Evolutionary conservation across 2,329 filamentous ascomycete species (phyloP), one percentile per base, ranked within the genome.

Genomic region (Phyllosticta citrichinensis): DNA sequence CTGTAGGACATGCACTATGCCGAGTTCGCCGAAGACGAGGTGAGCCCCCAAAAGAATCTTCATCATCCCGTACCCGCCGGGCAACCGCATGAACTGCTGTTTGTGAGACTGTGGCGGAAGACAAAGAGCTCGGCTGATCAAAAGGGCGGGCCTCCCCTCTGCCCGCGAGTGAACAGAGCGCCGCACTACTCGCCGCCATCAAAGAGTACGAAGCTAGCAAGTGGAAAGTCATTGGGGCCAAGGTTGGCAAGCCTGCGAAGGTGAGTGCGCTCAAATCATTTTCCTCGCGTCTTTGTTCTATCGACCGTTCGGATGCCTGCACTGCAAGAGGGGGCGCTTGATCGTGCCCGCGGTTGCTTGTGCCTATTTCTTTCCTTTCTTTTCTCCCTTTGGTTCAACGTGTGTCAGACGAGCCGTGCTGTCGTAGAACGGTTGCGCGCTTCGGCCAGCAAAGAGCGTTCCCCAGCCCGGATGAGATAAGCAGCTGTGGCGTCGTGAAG

Each of bases 161-260:
- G 50, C 51, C 56, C 17, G 25, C 69, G 73, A 64, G 50, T 24
- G 47, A 57, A 63, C 56, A 59, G 84, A 91, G 86, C 70, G 83
- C 86, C 68, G 88, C 89, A 47, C 78, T 99, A 62, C 83, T 96
- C 66, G 91, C 89, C 65, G 94, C 94, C 30, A 99, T 99, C 77
- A 97, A 96, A 77, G 94, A 99, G 73, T 97, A 97, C 76, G 94
- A 99, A 73, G 88, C 91, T 71, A 97, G 95, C 75, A 97, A 97
- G 74, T 99, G 94, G 94, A 97, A 97, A 77, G 86, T 87, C 25
- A 97, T 97, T 71, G 94, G 94, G 40, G 87, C 90, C 74, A 97
- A 97, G 76, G 91, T 99, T 68, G 91, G 92, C 70, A 99, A 99
- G 77, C 94, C 94, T 56, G 94, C 94, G 67, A 99, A 99, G 86